A percentile compares a stretch with the other conserved stretches of the same genome.
Conservation (phyloP, 2,329 filamentous ascomycete species). For the Trichoderma asperellum region DNA sequence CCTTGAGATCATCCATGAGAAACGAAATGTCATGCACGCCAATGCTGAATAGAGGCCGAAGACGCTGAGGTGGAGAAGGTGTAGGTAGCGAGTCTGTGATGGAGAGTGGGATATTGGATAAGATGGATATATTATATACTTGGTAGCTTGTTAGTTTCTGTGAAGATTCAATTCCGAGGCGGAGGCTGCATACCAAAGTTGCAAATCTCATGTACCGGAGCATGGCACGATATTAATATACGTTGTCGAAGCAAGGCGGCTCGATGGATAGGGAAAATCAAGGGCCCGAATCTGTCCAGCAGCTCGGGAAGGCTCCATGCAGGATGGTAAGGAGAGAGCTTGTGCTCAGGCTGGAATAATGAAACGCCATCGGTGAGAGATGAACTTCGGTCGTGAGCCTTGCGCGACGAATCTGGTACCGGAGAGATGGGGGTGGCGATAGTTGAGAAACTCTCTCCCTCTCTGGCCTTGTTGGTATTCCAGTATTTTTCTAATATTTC, state of each 20-base stretch:
- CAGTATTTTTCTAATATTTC: conserved; percentile 78
- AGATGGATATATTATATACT: conserved; percentile 94
- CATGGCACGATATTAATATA: conserved; percentile 82
- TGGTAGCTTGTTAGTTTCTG: conserved; percentile 12
- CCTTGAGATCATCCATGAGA: conserved; percentile 65
- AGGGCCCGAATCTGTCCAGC: conserved; percentile 81
- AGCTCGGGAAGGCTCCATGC: conserved; percentile 80
- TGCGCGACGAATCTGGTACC: conserved; percentile 39
- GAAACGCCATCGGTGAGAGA: conserved; percentile 66
- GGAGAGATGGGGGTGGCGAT: conserved; percentile 44
- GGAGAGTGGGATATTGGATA: conserved; percentile 83
- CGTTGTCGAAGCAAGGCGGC: conserved; percentile 84
- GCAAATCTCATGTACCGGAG: conserved; percentile 83
- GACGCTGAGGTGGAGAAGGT: conserved; percentile 63
- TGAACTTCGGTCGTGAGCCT: conserved; percentile 57
- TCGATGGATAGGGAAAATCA: conserved; percentile 89
- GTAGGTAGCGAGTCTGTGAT: conserved; percentile 70
- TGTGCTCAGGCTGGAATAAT: conserved; percentile 63
- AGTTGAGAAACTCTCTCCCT: conserved; percentile 42
- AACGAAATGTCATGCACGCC: conserved; percentile 91
- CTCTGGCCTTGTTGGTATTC: conserved; percentile 55
- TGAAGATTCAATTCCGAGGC: conserved; percentile 33
- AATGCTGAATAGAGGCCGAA: conserved; percentile 86
- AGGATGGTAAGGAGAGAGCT: conserved; percentile 78
- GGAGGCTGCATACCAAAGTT: conserved; percentile 70